phyloP scores from a whole-genome alignment of 768 basidiomycete genomes.

The Podaxis sp. region DNA sequence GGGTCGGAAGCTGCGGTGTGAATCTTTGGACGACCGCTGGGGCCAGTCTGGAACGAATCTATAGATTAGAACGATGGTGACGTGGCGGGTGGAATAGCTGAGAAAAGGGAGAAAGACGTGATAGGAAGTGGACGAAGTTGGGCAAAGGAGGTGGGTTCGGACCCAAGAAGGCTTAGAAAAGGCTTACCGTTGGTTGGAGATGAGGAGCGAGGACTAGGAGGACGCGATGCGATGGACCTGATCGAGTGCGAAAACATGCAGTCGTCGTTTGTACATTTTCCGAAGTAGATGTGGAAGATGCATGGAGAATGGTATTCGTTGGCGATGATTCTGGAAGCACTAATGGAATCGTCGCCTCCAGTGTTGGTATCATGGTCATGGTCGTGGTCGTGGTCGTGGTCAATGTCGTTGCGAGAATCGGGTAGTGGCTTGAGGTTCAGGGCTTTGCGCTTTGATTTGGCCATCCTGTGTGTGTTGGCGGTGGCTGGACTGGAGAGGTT shows the following conservation, averaged over 20 bases:
- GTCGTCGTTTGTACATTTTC: neutral
- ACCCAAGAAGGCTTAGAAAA: neutral
- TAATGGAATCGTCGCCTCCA: neutral
- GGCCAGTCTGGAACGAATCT: neutral
- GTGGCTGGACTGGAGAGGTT: neutral
- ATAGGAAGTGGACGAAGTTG: neutral
- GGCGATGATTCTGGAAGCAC: neutral
- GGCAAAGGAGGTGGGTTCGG: neutral
- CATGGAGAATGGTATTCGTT: neutral
- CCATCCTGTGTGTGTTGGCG: neutral
- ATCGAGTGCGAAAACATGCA: slow-evolving; percentile 9
- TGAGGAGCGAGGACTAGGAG: neutral
- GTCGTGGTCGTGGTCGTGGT: neutral
- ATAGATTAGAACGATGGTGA: neutral
- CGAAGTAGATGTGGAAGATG: slow-evolving; percentile 10
- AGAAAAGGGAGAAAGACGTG: neutral
- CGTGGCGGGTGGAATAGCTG: neutral
- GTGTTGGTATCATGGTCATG: neutral
- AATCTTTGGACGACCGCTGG: neutral
- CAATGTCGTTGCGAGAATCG: neutral
- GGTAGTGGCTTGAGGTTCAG: neutral
- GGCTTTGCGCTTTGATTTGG: neutral
- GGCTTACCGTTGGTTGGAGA: neutral
- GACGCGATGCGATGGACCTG: neutral
- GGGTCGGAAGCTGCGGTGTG: neutral